These are phyloP conservation scores for Russula griseocarnosa DNA, from an alignment of 768 basidiomycete genomes.

Conservation along the genomic window DNA sequence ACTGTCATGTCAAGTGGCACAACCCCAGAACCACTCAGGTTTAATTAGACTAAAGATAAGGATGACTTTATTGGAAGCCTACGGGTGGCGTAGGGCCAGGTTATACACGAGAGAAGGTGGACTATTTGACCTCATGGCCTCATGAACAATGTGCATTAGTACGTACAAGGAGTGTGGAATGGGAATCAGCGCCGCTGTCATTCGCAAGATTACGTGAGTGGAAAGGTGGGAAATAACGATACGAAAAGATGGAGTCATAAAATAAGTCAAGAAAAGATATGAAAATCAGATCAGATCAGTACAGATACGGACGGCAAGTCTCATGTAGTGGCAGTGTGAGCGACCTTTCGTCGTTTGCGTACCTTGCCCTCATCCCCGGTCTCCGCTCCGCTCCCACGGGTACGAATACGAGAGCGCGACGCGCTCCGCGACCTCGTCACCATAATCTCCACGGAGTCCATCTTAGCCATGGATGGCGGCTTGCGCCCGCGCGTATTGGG, in stretches of 20 bases:
- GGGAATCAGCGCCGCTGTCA: background rate
- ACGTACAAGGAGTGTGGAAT: background rate
- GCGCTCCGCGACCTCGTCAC: conserved; percentile 17
- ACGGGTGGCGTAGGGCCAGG: background rate
- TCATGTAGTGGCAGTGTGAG: background rate
- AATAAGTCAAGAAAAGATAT: background rate
- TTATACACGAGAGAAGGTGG: background rate
- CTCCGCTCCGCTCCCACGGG: conserved; percentile 7
- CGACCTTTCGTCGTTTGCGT: conserved; percentile 22
- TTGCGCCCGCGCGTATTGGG: conserved; percentile 18
- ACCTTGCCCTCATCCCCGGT: conserved; percentile 19
- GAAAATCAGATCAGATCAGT: background rate
- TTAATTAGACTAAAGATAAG: no score
- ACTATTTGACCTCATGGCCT: background rate
- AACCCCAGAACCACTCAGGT: no score
- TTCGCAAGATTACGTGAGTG: no score
- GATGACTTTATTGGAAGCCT: background rate
- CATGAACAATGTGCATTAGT: background rate
- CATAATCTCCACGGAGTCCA: conserved; percentile 21
- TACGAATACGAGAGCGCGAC: conserved; percentile 20
- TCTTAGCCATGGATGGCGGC: conserved; percentile 7
- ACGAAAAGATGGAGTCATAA: background rate
- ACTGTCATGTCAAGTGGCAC: no score
- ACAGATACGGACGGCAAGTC: background rate
- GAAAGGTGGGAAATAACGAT: background rate